Evolutionary conservation across 148 eudicot species (phyloP).

Genomic region (Rheum nobile): DNA sequence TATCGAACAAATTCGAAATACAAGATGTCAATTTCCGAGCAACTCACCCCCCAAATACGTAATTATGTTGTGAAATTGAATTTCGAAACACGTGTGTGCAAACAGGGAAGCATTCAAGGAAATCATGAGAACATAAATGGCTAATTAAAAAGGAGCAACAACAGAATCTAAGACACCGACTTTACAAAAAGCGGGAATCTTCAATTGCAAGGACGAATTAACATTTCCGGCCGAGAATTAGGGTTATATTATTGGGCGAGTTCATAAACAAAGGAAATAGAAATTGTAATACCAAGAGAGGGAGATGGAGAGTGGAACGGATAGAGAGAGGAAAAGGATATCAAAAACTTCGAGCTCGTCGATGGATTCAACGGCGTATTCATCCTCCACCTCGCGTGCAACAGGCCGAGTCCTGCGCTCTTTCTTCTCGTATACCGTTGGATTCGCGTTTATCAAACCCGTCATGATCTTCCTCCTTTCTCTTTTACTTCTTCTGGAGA

Average conservation of each 20-base stretch:
- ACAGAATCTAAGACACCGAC: background rate
- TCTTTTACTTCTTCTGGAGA: background rate
- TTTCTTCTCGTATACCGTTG: constrained; percentile 35
- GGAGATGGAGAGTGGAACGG: background rate
- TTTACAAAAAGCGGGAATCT: background rate
- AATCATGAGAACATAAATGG: background rate
- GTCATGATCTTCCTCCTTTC: constrained; percentile 17
- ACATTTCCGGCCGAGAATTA: background rate
- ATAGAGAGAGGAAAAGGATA: constrained; percentile 24
- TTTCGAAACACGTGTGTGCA: background rate
- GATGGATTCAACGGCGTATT: constrained; percentile 27
- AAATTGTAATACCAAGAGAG: background rate
- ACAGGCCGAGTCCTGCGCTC: constrained; percentile 25
- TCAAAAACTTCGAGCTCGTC: constrained; percentile 38
- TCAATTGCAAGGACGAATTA: background rate
- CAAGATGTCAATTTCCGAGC: background rate
- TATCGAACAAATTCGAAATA: background rate
- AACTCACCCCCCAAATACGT: background rate
- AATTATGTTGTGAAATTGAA: background rate
- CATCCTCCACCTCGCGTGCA: constrained; percentile 10
- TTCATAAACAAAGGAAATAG: background rate
- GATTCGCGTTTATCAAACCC: constrained; percentile 47
- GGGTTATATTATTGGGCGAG: background rate
- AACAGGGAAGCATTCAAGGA: background rate
- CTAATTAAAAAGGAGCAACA: background rate